A percentile compares a stretch with the other conserved stretches of the same genome.
These are phyloP conservation scores for Exophiala sideris DNA, from an alignment of 2,329 filamentous ascomycete genomes.

Conservation along the genomic window DNA sequence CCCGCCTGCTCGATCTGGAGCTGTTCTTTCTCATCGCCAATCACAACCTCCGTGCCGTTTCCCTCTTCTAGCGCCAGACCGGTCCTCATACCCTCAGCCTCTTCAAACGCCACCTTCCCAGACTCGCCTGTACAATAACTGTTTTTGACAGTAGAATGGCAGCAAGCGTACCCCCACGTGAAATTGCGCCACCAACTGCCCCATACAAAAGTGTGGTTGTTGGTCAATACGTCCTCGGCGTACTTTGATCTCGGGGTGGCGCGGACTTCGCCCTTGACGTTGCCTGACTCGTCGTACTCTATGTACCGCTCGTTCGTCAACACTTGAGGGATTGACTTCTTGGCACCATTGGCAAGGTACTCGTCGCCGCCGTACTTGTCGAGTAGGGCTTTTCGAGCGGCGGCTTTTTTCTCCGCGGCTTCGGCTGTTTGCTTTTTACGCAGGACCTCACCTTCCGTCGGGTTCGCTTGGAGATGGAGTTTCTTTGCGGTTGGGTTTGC, in stretches of 20 bases:
- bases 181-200: conserved; percentile 97
- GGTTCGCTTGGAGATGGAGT: conserved; percentile 91
- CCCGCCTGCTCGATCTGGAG: conserved; percentile 12
- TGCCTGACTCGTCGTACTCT: conserved; percentile 88
- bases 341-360: conserved; percentile 60
- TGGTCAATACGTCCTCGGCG: conserved; percentile 76
- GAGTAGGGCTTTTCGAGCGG: conserved; percentile 66
- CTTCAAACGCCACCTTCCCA: conserved; percentile 76
- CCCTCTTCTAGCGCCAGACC: conserved; percentile 39
- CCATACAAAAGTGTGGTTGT: conserved; percentile 92
- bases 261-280: conserved; percentile 71
- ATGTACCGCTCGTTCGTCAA: conserved; percentile 67
- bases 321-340: conserved; percentile 52
- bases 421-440: conserved; percentile 78
- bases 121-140: conserved; percentile 95
- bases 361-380: conserved; percentile 79
- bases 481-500: conserved; percentile 62
- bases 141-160: conserved; percentile 90
- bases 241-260: conserved; percentile 81
- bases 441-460: conserved; percentile 82
- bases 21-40: conserved; percentile 29
- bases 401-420: conserved; percentile 63
- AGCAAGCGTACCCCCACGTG: conserved; percentile 94
- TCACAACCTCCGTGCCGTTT: neutral
- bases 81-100: conserved; percentile 61